Base-by-base conservation (phyloP, 768 basidiomycete species). In the Lentinula sp. region DNA sequence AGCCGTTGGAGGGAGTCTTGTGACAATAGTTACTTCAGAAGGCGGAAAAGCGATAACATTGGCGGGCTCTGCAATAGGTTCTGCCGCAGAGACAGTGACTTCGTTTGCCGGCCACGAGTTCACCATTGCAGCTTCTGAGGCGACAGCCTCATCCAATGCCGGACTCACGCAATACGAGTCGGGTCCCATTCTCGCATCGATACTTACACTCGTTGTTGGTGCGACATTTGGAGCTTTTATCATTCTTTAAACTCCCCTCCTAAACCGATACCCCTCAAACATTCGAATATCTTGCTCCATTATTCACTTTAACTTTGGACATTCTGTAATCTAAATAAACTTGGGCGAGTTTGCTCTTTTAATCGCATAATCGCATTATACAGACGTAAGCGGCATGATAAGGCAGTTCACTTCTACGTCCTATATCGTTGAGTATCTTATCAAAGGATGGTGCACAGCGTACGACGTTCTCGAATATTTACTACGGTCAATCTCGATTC, bases 21-120 rank as follows among this genome's bases (percentile, higher is more conserved):
- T 76, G 54, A 89, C 84, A 13, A 68, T 88, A 18, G 71, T 89
- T 32, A 85, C 83, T 15, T 82, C 80, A 45, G 78, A 68, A 9
- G 88, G 85, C 6, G 87, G 86, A 10, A 65, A 76, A 48, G 87
- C 79, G 1, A 71, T 87, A 61, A 89, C 87, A 0, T 76, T 89
- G 18, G 86, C 84, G 31, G 69, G 63, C 4, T 72, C 73, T 2
- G 78, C 74, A 21, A 86, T 84, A 37, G 69, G 63, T 3, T 71
- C 71, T 2, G 78, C 75, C 5, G 76, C 68, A 45, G 78, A 67
- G 15, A 74, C 74, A 15, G 74, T 71, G 7, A 86, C 84, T 32
- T 77, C 81, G 18, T 78, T 76, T 63, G 83, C 77, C 28, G 85
- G 86, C 39, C 77, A 79, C 7, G 68, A 79, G 1, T 86, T 78